Evolutionary conservation across 1,284 basidiomycete species (phyloP).

Genomic region (Cerioporus squamosus): DNA sequence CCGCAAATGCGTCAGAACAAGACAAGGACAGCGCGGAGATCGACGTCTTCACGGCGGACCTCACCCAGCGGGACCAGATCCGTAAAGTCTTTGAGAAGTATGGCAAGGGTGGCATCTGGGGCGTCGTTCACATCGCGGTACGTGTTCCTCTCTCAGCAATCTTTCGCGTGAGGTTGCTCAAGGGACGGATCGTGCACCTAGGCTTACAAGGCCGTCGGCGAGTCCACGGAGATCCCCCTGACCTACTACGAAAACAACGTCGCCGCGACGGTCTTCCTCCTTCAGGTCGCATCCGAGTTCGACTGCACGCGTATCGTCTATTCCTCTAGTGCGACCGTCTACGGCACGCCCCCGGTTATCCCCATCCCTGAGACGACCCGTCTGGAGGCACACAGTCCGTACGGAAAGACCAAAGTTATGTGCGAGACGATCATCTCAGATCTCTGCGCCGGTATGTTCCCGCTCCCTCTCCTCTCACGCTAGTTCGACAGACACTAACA

Average conservation of each 20-base stretch:
- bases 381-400: conserved; percentile 89
- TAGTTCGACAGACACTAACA: background rate
- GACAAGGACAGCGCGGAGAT: conserved; percentile 74
- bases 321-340: conserved; percentile 99
- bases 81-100: conserved; percentile 83
- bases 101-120: conserved; percentile 94
- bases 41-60: conserved; percentile 73
- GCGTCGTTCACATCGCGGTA: conserved; percentile 94
- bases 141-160: conserved; percentile 33
- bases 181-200: conserved; percentile 31
- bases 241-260: conserved; percentile 95
- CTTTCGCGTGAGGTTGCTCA: background rate
- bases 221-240: conserved; percentile 94
- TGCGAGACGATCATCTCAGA: conserved; percentile 92
- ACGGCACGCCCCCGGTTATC: conserved; percentile 90
- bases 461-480: background rate
- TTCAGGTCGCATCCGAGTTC: conserved; percentile 87
- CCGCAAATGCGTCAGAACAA: conserved; percentile 62
- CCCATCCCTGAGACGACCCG: conserved; percentile 96
- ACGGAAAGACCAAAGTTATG: conserved; percentile 97
- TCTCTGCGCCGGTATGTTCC: conserved; percentile 73
- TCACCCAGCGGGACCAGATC: conserved; percentile 75
- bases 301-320: conserved; percentile 90
- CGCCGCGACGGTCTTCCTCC: conserved; percentile 78
- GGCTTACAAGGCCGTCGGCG: conserved; percentile 98